Evolutionary conservation across 768 basidiomycete species (phyloP).

Genomic region (Favolaschia claudopus): DNA sequence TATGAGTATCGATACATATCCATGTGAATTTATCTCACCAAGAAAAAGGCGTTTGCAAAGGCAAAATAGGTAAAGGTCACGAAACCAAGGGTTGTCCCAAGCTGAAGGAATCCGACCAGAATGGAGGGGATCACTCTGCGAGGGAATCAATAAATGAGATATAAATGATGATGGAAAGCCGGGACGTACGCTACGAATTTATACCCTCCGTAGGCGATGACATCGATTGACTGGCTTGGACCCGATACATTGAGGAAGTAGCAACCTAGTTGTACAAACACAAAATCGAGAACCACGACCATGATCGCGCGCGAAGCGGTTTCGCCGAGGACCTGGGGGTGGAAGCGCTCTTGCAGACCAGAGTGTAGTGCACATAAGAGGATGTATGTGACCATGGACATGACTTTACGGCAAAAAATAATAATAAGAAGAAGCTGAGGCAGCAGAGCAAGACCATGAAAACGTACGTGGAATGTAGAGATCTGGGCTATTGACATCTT

Average conservation of each 20-base stretch:
- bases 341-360: conserved; percentile 83
- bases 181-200: conserved; percentile 91
- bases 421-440: background rate
- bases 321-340: conserved; percentile 88
- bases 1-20: background rate
- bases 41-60: conserved; percentile 91
- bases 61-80: conserved; percentile 86
- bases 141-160: background rate
- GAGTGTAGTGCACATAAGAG: conserved; percentile 86
- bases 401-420: conserved; percentile 57
- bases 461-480: conserved; percentile 91
- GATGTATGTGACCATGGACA: conserved; percentile 97
- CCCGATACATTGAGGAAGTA: conserved; percentile 91
- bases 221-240: conserved; percentile 72
- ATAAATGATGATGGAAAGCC: background rate
- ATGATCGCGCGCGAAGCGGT: conserved; percentile 85
- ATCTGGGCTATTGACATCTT: conserved; percentile 96
- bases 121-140: conserved; percentile 84
- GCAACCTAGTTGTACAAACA: conserved; percentile 89
- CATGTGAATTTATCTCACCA: conserved; percentile 55
- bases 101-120: conserved; percentile 70
- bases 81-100: conserved; percentile 69
- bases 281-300: conserved; percentile 88
- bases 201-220: conserved; percentile 94
- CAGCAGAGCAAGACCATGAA: too few relatives aligned